phyloP scores from a whole-genome alignment of 1,139 yeast genomes.

The Hemisphaericaspora xylofermentans region DNA sequence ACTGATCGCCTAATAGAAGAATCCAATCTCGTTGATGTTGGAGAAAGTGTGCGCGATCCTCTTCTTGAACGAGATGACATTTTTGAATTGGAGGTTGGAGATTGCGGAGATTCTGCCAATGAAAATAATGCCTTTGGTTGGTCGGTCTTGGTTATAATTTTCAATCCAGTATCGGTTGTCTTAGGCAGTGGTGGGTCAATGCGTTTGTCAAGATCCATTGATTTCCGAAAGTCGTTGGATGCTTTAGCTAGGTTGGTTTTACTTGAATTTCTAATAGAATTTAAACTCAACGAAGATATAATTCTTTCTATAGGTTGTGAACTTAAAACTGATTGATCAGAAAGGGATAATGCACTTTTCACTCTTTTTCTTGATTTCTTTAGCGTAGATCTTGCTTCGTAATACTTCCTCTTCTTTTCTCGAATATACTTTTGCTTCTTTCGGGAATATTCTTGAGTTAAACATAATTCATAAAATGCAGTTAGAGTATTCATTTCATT shows the following conservation, averaged over 20 bases:
- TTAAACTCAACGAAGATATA: conserved; percentile 38
- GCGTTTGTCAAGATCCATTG: conserved; percentile 7
- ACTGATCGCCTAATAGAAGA: conserved; percentile 24
- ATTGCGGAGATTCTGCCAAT: conserved; percentile 2
- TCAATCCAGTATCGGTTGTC: conserved; percentile 4
- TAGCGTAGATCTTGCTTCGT: conserved; percentile 40
- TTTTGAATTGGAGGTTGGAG: neutral
- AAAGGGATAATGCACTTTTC: conserved; percentile 37
- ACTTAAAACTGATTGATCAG: conserved; percentile 25
- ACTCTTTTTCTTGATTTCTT: conserved; percentile 54
- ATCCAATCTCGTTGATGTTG: conserved; percentile 7
- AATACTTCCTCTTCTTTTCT: conserved; percentile 40
- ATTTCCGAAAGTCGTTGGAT: conserved; percentile 7
- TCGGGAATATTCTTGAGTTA: conserved; percentile 57
- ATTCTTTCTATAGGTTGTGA: conserved; percentile 43
- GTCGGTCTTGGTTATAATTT: conserved; percentile 1
- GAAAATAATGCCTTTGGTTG: conserved; percentile 4
- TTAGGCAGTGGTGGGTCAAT: conserved; percentile 8
- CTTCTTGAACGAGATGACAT: conserved; percentile 9
- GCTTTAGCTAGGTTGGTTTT: conserved; percentile 16
- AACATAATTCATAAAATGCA: conserved; percentile 78
- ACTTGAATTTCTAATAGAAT: conserved; percentile 26
- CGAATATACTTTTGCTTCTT: conserved; percentile 34
- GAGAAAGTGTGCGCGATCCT: conserved; percentile 10
- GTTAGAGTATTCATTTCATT: conserved; percentile 74